Percentiles rank a stretch among this genome's conserved stretches.
phyloP scores from a whole-genome alignment of 805 yeast species.

The Ogataea henricii region DNA sequence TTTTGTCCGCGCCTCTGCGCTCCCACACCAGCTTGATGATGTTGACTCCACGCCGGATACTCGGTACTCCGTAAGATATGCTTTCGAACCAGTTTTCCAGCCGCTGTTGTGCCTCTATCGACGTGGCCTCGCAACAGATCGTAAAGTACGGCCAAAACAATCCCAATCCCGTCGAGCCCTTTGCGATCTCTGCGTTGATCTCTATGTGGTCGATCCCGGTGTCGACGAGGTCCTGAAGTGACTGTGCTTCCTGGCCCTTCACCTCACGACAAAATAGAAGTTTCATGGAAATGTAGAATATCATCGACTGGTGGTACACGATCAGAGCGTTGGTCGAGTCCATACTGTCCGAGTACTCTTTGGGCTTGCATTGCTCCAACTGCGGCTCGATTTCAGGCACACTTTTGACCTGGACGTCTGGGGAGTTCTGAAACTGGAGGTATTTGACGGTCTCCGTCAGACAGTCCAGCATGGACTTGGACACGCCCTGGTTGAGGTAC shows the following conservation, averaged over 20 bases:
- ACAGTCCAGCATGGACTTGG: slow-evolving; percentile 2
- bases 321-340: slow-evolving; percentile 3
- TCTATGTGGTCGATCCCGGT: not conserved
- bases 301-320: slow-evolving; percentile 6
- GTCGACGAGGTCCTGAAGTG: not conserved
- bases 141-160: slow-evolving; percentile 4
- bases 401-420: not conserved
- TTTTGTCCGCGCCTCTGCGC: not conserved
- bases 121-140: slow-evolving; percentile 4
- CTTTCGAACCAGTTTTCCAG: not conserved
- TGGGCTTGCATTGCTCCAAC: not conserved
- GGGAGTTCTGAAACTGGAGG: not conserved
- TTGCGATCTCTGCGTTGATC: not conserved
- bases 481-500: not conserved
- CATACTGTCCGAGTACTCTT: not conserved
- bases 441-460: slow-evolving; percentile 1
- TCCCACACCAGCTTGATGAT: not conserved
- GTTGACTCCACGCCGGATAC: not conserved
- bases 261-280: slow-evolving; percentile 3
- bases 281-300: not conserved
- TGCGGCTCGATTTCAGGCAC: not conserved
- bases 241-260: not conserved
- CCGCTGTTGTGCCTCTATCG: not conserved
- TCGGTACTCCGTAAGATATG: not conserved
- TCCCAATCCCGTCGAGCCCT: not conserved